Base-by-base conservation (phyloP, 768 basidiomycete species). In the Lyophyllum semitale region DNA sequence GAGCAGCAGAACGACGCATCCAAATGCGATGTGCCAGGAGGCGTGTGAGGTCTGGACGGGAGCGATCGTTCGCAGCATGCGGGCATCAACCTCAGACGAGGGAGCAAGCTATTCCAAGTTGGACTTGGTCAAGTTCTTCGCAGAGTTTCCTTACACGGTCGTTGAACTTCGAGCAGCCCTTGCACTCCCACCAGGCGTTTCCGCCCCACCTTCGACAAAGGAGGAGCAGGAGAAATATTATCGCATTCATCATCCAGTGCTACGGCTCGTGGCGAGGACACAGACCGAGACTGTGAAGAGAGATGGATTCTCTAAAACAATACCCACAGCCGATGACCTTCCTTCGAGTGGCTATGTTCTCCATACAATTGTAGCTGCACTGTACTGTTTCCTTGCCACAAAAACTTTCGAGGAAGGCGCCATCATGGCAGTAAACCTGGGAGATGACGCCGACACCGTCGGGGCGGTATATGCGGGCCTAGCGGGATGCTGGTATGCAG, bases 391-490 rank as follows among this genome's bases (percentile, higher is more conserved):
- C 62, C 69, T 79, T 22, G 69, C 72, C 2, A 78, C 77, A 15
- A 59, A 66, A 30, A 74, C 63, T 2, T 79, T 80, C 51, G 77
- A 79, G 50, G 70, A 72, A 7, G 79, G 79, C 8, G 79, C 77
- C 3, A 60, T 78, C 38, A 68, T 78, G 63, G 74, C 73, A 5
- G 73, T 75, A 9, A 79, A 81, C 58, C 61, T 80, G 54, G 75
- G 77, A 1, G 54, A 63, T 53, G 77, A 79, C 58, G 73, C 79
- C 1, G 78, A 79, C 61, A 79, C 78, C 8, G 73, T 78, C 8
- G 78, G 74, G 0, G 76, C 75, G 2, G 69, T 79, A 23, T 79
- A 78, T 45, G 78, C 68, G n/a, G 77, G 77, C 0, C 62, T 81
- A 13, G 78, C 78, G 0, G 78, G 68, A 5, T 69, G 66, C 45